Conservation (phyloP, 2,329 filamentous ascomycete genomes). For the Calonectria fujianensis region DNA sequence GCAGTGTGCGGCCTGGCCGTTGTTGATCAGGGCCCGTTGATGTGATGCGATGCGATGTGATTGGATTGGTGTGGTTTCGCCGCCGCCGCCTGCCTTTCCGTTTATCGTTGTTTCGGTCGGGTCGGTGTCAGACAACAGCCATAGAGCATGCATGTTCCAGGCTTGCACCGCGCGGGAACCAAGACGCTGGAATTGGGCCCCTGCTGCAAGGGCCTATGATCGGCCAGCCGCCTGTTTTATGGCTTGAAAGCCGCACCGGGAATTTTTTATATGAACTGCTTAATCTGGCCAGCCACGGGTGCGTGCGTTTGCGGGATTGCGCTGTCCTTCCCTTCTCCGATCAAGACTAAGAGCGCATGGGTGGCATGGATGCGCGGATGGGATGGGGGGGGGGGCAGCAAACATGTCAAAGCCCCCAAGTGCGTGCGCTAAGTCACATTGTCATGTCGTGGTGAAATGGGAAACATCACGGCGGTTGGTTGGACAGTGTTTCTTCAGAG, state of each 20-base stretch:
- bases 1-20: not conserved
- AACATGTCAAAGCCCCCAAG: slow-evolving; percentile 36
- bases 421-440: slow-evolving; percentile 32
- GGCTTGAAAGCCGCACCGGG: slow-evolving; percentile 8
- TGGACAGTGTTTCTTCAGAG: slow-evolving; percentile 7
- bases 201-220: slow-evolving; percentile 31
- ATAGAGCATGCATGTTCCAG: slow-evolving; percentile 29
- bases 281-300: slow-evolving; percentile 27
- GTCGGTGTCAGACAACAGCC: not conserved
- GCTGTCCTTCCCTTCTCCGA: not conserved
- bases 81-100: not conserved
- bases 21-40: slow-evolving; percentile 8
- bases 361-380: slow-evolving; percentile 19
- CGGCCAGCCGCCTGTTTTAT: slow-evolving; percentile 7
- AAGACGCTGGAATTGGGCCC: not conserved
- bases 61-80: slow-evolving; percentile 16
- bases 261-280: slow-evolving; percentile 14
- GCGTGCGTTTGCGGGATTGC: slow-evolving; percentile 16
- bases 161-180: slow-evolving; percentile 7
- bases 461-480: slow-evolving; percentile 23
- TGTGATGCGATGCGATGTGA: not conserved
- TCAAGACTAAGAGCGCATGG: not conserved
- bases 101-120: slow-evolving; percentile 4
- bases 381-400: not conserved
- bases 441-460: slow-evolving; percentile 33